Conservation (phyloP, 2,329 filamentous ascomycete genomes). For the Fusarium haematococcum region DNA sequence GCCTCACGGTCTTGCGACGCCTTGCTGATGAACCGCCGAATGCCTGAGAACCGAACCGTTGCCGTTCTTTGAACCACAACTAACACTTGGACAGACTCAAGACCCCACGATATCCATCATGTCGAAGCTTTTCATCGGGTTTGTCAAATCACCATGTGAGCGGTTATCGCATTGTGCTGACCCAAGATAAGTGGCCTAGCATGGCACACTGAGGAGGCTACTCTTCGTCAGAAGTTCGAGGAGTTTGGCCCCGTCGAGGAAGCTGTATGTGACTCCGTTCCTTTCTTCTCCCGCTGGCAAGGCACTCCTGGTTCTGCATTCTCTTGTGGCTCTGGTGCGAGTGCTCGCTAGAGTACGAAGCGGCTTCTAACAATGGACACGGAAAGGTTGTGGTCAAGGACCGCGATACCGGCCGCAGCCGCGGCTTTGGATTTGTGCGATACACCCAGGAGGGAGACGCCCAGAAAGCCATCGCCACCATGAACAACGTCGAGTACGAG, state of each 20-base stretch:
- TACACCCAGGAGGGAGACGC: conserved; percentile 83
- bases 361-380: conserved; percentile 34
- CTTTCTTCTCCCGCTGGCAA: conserved; percentile 36
- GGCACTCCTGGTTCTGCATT: conserved; percentile 34
- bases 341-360: conserved; percentile 25
- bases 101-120: conserved; percentile 61
- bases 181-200: conserved; percentile 80
- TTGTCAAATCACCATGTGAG: conserved; percentile 5
- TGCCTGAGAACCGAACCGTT: background rate
- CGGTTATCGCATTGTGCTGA: conserved; percentile 36
- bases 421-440: conserved; percentile 96
- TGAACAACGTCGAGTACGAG: conserved; percentile 91
- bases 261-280: conserved; percentile 76
- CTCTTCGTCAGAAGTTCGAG: conserved; percentile 90
- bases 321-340: conserved; percentile 32
- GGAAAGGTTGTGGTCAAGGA: conserved; percentile 94
- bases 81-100: conserved; percentile 28
- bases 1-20: background rate
- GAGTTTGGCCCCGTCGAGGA: conserved; percentile 93
- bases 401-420: conserved; percentile 94
- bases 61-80: conserved; percentile 1
- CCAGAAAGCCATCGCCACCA: conserved; percentile 78
- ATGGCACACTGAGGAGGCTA: conserved; percentile 95
- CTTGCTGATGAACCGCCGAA: background rate
- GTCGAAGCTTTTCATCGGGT: conserved; percentile 82